Evolutionary conservation across 192 early-diverging fungal genomes (phyloP).

Genomic region (Phlyctochytrium planicorne): DNA sequence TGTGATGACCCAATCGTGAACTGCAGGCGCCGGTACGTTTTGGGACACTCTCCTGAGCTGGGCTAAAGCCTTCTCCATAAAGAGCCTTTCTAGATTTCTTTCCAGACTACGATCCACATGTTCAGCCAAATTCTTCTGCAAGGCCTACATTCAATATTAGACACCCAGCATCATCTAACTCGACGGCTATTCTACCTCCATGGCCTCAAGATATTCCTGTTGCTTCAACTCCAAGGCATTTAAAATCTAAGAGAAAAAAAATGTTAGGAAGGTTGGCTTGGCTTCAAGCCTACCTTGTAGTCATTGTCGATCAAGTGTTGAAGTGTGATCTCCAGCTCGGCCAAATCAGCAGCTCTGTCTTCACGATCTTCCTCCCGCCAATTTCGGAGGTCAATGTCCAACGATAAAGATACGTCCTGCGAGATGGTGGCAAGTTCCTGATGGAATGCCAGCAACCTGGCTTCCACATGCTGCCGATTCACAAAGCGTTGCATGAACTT

Average conservation of each 20-base stretch:
- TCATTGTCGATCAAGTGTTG: conserved; percentile 36
- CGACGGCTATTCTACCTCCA: conserved; percentile 22
- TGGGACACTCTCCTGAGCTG: conserved; percentile 16
- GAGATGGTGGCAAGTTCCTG: conserved; percentile 20
- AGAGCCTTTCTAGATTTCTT: conserved; percentile 18
- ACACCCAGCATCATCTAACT: background rate
- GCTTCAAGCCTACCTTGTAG: conserved; percentile 15
- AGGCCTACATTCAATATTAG: conserved; percentile 10
- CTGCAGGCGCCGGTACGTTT: background rate
- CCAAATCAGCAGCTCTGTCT: conserved; percentile 25
- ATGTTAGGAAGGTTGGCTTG: background rate
- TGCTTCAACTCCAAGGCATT: conserved; percentile 28
- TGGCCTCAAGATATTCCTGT: conserved; percentile 32
- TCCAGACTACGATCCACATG: conserved; percentile 18
- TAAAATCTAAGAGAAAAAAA: conserved; percentile 13
- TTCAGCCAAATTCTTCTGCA: conserved; percentile 23
- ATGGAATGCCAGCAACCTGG: conserved; percentile 10
- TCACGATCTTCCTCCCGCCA: conserved; percentile 33
- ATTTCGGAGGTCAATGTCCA: conserved; percentile 12
- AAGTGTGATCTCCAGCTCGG: conserved; percentile 26
- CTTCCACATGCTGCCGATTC: conserved; percentile 8
- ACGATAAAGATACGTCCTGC: background rate
- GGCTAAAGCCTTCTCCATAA: conserved; percentile 28
- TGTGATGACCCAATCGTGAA: conserved; percentile 31
- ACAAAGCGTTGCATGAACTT: conserved; percentile 26